Conservation (phyloP, 441 rosid genomes). For the Populus hybrid region DNA sequence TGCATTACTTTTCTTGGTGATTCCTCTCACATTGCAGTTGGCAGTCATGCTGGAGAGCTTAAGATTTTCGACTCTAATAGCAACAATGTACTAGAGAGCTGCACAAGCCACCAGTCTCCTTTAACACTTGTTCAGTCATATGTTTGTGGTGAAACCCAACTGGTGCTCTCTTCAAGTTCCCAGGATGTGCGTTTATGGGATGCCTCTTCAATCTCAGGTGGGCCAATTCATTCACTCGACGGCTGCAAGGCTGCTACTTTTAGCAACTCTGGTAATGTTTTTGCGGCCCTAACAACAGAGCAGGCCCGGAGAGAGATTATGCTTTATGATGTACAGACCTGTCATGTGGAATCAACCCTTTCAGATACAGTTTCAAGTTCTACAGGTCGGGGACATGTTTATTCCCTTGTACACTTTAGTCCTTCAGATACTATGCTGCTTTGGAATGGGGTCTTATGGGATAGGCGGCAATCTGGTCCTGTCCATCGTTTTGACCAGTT, state of each 20-base stretch:
- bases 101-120: slow-evolving; percentile 77
- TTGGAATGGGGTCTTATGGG: slow-evolving; percentile 97
- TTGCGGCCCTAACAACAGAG: slow-evolving; percentile 76
- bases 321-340: slow-evolving; percentile 82
- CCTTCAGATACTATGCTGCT: slow-evolving; percentile 84
- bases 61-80: slow-evolving; percentile 74
- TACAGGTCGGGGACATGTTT: slow-evolving; percentile 69
- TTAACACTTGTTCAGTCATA: slow-evolving; percentile 72
- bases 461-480: slow-evolving; percentile 56
- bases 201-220: slow-evolving; percentile 64
- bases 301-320: slow-evolving; percentile 69
- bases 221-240: slow-evolving; percentile 72
- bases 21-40: slow-evolving; percentile 78
- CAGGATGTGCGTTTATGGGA: slow-evolving; percentile 93
- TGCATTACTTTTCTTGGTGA: slow-evolving; percentile 79
- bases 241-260: slow-evolving; percentile 93
- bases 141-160: slow-evolving; percentile 56
- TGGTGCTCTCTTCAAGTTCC: slow-evolving; percentile 85
- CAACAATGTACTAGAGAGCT: slow-evolving; percentile 69
- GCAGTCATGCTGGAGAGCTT: slow-evolving; percentile 88
- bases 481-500: slow-evolving; percentile 87
- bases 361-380: slow-evolving; percentile 57
- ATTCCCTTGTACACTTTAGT: slow-evolving; percentile 84
- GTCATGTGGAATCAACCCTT: slow-evolving; percentile 50
- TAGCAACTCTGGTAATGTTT: slow-evolving; percentile 72